These are phyloP conservation scores for Fusarium clavum DNA, from an alignment of 2,329 filamentous ascomycete species.

Conservation along the genomic window DNA sequence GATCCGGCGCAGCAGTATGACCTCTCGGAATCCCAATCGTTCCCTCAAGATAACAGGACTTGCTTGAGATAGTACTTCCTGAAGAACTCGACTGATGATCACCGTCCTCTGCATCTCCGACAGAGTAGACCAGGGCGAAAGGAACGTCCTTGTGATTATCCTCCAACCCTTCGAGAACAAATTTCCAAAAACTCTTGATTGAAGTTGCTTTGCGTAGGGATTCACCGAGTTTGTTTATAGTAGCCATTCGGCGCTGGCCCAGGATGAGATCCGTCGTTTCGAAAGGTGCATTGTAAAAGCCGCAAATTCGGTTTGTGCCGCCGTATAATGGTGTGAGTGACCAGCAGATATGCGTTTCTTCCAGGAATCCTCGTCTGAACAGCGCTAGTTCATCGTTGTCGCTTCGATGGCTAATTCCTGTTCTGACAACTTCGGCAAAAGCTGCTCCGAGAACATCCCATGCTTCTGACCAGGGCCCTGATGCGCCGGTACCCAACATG, in stretches of 20 bases:
- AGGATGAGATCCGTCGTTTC: conserved; percentile 53
- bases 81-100: conserved; percentile 52
- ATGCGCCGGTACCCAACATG: conserved; percentile 69
- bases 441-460: conserved; percentile 50
- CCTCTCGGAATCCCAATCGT: conserved; percentile 51
- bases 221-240: conserved; percentile 51
- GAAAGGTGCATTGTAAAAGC: conserved; percentile 56
- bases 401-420: conserved; percentile 49
- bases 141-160: conserved; percentile 54
- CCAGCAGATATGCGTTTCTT: conserved; percentile 56
- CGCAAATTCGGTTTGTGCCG: conserved; percentile 50
- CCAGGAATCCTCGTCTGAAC: conserved; percentile 51
- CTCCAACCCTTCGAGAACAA: conserved; percentile 49
- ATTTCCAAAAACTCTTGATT: conserved; percentile 52
- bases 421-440: conserved; percentile 53
- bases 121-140: conserved; percentile 56
- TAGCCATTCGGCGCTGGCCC: conserved; percentile 50
- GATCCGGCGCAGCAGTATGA: conserved; percentile 49
- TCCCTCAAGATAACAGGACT: conserved; percentile 53
- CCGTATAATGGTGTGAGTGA: conserved; percentile 55
- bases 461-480: conserved; percentile 66
- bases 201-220: conserved; percentile 48
- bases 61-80: conserved; percentile 52
- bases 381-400: conserved; percentile 51
- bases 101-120: conserved; percentile 53